Percentiles rank a stretch among this genome's conserved stretches.
Evolutionary conservation across 768 basidiomycete species (phyloP).

Genomic region (Hortiboletus flavorubellus): DNA sequence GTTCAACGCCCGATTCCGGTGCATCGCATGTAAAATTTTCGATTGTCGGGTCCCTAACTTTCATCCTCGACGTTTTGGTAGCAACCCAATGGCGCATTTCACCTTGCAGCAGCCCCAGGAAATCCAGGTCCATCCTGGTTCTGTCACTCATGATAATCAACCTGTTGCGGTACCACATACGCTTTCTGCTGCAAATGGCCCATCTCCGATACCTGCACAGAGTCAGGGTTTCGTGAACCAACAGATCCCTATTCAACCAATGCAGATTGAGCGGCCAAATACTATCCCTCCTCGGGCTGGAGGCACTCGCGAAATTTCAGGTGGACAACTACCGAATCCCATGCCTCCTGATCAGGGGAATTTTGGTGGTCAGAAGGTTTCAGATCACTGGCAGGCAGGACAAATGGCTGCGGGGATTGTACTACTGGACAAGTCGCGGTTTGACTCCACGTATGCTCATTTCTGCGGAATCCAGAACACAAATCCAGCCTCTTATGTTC

Average conservation of each 20-base stretch:
- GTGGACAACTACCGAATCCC: constrained; percentile 28
- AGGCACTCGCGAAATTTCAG: constrained; percentile 35
- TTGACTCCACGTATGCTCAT: constrained; percentile 48
- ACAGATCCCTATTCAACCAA: constrained; percentile 33
- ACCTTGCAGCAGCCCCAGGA: constrained; percentile 20
- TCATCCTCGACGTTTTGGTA: constrained; percentile 13
- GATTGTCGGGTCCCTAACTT: not conserved
- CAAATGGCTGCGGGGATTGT: constrained; percentile 16
- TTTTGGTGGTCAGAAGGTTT: constrained; percentile 21
- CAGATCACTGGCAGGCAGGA: constrained; percentile 12
- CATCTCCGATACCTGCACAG: constrained; percentile 23
- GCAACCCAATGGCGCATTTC: constrained; percentile 18
- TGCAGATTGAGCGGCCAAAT: constrained; percentile 29
- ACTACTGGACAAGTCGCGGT: constrained; percentile 49
- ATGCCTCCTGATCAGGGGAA: constrained; percentile 36
- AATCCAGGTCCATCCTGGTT: constrained; percentile 19
- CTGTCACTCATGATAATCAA: constrained; percentile 16
- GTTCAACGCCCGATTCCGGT: no score
- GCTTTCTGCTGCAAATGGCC: constrained; percentile 13
- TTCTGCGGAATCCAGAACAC: constrained; percentile 44
- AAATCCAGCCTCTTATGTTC: constrained; percentile 38
- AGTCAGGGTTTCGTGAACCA: constrained; percentile 18
- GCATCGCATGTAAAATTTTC: not conserved
- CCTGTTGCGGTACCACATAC: constrained; percentile 16
- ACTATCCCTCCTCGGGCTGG: constrained; percentile 38